phyloP scores from a whole-genome alignment of 148 eudicot genomes.

The Euryodendron excelsum region DNA sequence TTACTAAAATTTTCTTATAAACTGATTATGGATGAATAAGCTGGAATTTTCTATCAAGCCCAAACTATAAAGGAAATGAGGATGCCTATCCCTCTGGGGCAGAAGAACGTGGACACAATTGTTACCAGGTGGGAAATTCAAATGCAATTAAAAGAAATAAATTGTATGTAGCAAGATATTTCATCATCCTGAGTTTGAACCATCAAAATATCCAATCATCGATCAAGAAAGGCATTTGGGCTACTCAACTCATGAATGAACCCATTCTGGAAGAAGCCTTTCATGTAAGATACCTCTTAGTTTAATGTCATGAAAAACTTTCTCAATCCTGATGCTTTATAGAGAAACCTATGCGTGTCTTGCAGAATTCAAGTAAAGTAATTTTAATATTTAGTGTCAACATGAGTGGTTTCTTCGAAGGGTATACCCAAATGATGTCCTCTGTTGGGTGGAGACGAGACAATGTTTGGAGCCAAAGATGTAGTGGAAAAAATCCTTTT shows the following conservation, averaged over 20 bases:
- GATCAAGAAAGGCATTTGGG: conserved; percentile 78
- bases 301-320: conserved; percentile 10
- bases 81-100: conserved; percentile 29
- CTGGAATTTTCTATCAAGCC: conserved; percentile 39
- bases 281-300: conserved; percentile 51
- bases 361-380: conserved; percentile 77
- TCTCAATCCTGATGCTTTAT: conserved; percentile 20
- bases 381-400: conserved; percentile 86
- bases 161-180: conserved; percentile 53
- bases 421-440: conserved; percentile 86
- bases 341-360: conserved; percentile 28
- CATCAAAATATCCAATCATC: conserved; percentile 76
- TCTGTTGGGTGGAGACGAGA: conserved; percentile 78
- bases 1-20: conserved; percentile 7
- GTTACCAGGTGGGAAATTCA: conserved; percentile 34
- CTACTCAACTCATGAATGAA: conserved; percentile 89
- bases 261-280: conserved; percentile 83
- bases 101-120: conserved; percentile 33
- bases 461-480: conserved; percentile 74
- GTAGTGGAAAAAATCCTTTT: conserved; percentile 68
- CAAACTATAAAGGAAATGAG: conserved; percentile 41
- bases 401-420: conserved; percentile 91
- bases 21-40: conserved; percentile 24
- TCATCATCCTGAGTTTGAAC: conserved; percentile 81
- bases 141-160: conserved; percentile 32